Conservation (phyloP, 2,329 filamentous ascomycete species). For the Colletotrichum sp. region DNA sequence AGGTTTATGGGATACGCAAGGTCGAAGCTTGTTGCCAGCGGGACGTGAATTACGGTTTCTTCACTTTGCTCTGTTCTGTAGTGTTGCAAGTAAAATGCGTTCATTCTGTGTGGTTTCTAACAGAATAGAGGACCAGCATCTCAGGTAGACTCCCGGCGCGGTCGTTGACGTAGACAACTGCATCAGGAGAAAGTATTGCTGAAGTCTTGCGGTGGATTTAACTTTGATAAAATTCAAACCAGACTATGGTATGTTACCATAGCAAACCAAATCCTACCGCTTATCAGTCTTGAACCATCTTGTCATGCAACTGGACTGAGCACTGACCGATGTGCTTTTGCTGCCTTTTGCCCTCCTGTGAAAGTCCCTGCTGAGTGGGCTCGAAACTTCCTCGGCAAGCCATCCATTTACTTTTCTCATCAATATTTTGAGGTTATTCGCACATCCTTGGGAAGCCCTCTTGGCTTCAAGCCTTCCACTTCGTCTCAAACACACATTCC, state of each 20-base stretch:
- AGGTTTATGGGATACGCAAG: background rate
- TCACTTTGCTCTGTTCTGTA: background rate
- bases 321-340: too few species aligned
- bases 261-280: accelerated
- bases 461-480: background rate
- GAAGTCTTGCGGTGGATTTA: background rate
- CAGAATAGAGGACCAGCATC: background rate
- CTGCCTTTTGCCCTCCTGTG: too few species aligned
- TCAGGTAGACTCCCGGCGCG: background rate
- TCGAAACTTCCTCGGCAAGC: too few species aligned
- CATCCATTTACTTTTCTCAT: background rate
- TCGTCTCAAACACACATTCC: background rate
- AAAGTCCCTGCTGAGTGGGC: too few species aligned
- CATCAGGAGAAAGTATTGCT: background rate
- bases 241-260: background rate
- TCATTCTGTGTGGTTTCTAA: background rate
- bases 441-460: background rate
- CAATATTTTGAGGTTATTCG: background rate
- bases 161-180: background rate
- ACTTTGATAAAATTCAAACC: background rate
- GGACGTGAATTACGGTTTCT: background rate
- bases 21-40: background rate
- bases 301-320: too few species aligned
- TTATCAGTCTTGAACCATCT: background rate
- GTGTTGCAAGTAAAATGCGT: background rate